Conservation (phyloP, 2,329 filamentous ascomycete species). For the Alternaria angustiovoidea region DNA sequence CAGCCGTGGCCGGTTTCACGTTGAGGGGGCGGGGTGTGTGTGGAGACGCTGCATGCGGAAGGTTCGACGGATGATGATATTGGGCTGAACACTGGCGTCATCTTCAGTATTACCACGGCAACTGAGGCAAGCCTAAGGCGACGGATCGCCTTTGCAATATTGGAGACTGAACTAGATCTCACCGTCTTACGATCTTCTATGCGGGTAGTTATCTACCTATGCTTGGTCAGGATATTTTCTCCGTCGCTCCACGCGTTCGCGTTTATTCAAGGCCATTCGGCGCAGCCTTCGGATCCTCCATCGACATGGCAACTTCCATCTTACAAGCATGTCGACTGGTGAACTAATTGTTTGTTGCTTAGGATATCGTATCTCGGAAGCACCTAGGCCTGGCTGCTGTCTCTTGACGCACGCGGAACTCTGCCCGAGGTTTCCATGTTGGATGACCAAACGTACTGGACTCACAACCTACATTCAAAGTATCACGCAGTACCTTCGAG, state of each 20-base stretch:
- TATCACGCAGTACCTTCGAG: not conserved
- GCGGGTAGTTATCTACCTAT: not conserved
- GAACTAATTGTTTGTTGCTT: not conserved
- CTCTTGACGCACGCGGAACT: not conserved
- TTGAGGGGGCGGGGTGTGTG: slow-evolving; percentile 10
- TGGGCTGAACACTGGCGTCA: slow-evolving; percentile 7
- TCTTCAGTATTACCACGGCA: not conserved
- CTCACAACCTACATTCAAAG: not conserved
- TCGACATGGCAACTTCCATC: not conserved
- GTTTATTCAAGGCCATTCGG: not conserved
- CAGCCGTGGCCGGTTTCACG: slow-evolving; percentile 19
- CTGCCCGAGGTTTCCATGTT: not conserved
- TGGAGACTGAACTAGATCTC: slow-evolving; percentile 11
- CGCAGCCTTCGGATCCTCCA: not conserved
- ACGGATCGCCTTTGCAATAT: slow-evolving; percentile 3
- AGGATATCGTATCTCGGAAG: not conserved
- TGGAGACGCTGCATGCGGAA: slow-evolving; percentile 2
- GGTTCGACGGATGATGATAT: slow-evolving; percentile 8
- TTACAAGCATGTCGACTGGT: not conserved
- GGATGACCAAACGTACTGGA: not conserved
- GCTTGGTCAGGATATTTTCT: not conserved
- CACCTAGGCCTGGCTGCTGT: not conserved
- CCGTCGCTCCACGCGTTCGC: not conserved
- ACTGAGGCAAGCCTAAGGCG: slow-evolving; percentile 3
- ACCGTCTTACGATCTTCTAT: not conserved